phyloP scores from a whole-genome alignment of 2,329 filamentous ascomycete genomes.

The Rhinocladiella similis region DNA sequence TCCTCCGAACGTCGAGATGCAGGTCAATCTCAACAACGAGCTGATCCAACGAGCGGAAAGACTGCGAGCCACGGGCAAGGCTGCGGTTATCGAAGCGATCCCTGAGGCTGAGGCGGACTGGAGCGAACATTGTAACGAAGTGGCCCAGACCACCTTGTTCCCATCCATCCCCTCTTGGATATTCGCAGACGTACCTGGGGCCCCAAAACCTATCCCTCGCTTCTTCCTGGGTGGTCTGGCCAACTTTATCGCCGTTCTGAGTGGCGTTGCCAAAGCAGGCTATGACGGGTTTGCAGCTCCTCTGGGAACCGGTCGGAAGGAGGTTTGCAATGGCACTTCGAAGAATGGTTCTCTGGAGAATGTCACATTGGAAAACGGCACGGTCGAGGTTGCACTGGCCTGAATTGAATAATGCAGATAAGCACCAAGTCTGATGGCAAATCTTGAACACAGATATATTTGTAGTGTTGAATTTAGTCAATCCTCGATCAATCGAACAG shows the following conservation, averaged over 20 bases:
- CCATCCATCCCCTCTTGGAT: conserved; percentile 54
- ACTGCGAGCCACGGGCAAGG: conserved; percentile 12
- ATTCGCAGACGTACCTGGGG: conserved; percentile 52
- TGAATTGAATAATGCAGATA: conserved; percentile 4
- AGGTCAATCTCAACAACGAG: conserved; percentile 51
- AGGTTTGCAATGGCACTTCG: conserved; percentile 12
- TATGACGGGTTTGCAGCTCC: conserved; percentile 20
- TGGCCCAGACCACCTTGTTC: conserved; percentile 40
- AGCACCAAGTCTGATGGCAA: neutral
- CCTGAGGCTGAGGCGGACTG: conserved; percentile 49
- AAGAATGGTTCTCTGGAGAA: conserved; percentile 6
- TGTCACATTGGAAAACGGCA: conserved; percentile 7
- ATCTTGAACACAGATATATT: neutral
- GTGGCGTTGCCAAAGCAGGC: conserved; percentile 9
- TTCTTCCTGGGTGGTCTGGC: conserved; percentile 15
- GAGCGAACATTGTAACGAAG: conserved; percentile 47
- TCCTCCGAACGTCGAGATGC: conserved; percentile 54
- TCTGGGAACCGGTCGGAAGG: conserved; percentile 17
- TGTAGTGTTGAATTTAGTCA: neutral
- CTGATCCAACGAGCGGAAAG: conserved; percentile 50
- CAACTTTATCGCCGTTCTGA: conserved; percentile 9
- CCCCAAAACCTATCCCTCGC: conserved; percentile 10
- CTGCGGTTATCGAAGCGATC: conserved; percentile 50
- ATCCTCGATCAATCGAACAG: neutral
- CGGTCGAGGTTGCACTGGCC: conserved; percentile 14